Evolutionary conservation across 441 rosid species (phyloP), one percentile per base, ranked within the genome.

Genomic region (Omphalea diandra): DNA sequence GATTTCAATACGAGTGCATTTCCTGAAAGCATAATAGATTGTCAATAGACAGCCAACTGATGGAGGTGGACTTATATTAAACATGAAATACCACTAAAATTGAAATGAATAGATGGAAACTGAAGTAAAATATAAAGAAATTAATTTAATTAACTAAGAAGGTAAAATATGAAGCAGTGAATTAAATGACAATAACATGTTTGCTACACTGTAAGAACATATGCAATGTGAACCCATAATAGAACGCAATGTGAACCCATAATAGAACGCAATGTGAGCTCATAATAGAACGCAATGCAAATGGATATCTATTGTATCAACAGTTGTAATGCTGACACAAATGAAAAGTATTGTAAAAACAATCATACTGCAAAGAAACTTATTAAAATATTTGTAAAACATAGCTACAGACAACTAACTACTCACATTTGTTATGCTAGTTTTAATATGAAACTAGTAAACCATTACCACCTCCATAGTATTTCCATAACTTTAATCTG

Each of bases 1-100:
- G 72, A 94, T 94, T 79, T 94, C 99, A n/a, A 94, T 86, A 26
- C 96, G 96, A 26, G 99, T 92, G 70, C 96, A 94, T 87, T 94
- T 92, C 87, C 98, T 94, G 93, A 36, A 72, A 82, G 43, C 63
- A 70, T 14, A 36, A 11, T 50, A 43, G 38, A 53, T 11, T 8
- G 43, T 38, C 2, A 61, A 55, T 27, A 31, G 36, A 54, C 18
- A 44, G 31, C 60, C 14, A 50, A 24, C 60, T 56, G 29, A 49
- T 49, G 35, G 9, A n/a, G 4, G 14, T 35, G 35, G 6, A 14
- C 29, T 65, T 31, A n/a, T n/a, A n/a, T 38, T 20, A 11, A 35
- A 36, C 22, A 52, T 14, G 41, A 66, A 66, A 52, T 22, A 5
- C 41, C 54, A 49, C 22, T 3, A 22, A 11, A 49, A 33, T 33